A percentile compares a stretch with the other conserved stretches of the same genome.
phyloP scores from a whole-genome alignment of 495 filamentous ascomycete species.

The Aspergillus sclerotioniger region DNA sequence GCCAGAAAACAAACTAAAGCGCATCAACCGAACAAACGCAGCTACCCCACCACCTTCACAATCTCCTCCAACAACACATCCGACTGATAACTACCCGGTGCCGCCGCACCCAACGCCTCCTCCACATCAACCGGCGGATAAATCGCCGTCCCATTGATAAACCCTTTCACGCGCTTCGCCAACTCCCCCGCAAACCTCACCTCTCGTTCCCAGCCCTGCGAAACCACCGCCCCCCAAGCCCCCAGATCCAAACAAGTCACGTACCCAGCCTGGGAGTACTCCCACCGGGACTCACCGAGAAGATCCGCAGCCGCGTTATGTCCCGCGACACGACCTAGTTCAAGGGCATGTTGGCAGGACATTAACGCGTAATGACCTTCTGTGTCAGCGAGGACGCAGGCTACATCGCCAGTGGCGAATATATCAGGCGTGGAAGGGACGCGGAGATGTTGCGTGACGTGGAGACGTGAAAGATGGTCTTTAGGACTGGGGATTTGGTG shows the following conservation, averaged over 20 bases:
- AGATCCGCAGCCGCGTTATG: constrained; percentile 32
- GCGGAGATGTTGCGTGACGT: constrained; percentile 18
- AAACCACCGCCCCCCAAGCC: constrained; percentile 17
- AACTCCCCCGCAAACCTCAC: constrained; percentile 12
- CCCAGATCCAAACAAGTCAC: constrained; percentile 27
- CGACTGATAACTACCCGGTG: constrained; percentile 16
- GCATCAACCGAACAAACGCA: no score
- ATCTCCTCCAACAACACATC: constrained; percentile 17
- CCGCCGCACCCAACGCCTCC: constrained; percentile 20
- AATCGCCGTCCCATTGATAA: constrained; percentile 24
- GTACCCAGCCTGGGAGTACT: constrained; percentile 23
- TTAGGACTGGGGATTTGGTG: constrained; percentile 18
- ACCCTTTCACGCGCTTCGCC: constrained; percentile 24
- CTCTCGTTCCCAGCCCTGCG: constrained; percentile 20
- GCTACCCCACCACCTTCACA: constrained; percentile 13
- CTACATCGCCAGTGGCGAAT: constrained; percentile 22
- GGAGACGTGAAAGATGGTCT: constrained; percentile 16
- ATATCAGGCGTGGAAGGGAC: constrained; percentile 11
- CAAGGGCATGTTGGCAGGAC: constrained; percentile 36
- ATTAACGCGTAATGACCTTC: constrained; percentile 20
- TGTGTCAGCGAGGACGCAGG: constrained; percentile 15
- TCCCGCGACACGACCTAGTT: constrained; percentile 28
- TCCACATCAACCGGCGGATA: constrained; percentile 20
- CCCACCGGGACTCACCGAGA: constrained; percentile 9
- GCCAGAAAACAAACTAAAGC: no score